Percentiles rank a stretch among this genome's conserved stretches.
Conservation (phyloP, 177 flowering plant species). For the Vitis hybrid region DNA sequence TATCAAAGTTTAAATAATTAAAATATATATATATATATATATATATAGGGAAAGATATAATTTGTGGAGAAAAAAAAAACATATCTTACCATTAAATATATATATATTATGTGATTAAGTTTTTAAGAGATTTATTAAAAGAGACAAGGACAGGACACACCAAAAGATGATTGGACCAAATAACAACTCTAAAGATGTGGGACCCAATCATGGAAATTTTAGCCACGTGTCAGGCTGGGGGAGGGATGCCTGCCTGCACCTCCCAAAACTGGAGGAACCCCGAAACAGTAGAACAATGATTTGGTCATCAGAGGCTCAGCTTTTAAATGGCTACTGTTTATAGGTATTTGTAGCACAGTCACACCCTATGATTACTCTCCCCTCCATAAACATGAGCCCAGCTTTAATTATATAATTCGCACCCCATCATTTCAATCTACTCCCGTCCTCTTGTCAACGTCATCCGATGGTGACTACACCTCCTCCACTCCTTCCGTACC, state of each 20-base stretch:
- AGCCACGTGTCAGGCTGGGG: not conserved
- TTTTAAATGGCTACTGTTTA: not conserved
- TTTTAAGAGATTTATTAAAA: not conserved
- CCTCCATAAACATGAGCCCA: not conserved
- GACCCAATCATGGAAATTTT: not conserved
- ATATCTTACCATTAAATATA: too few species aligned
- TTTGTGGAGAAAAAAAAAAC: too few species aligned
- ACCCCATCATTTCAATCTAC: slow-evolving; percentile 4
- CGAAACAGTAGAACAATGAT: not conserved
- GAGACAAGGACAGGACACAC: not conserved
- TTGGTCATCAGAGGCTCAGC: not conserved
- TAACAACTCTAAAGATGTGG: not conserved
- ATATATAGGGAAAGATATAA: too few species aligned
- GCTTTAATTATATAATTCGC: not conserved
- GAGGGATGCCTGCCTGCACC: not conserved
- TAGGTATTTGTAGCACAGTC: not conserved
- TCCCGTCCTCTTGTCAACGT: not conserved
- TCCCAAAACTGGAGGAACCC: not conserved
- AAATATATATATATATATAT: too few species aligned
- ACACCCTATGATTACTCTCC: not conserved
- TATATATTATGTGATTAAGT: not conserved
- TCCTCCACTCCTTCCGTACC: not conserved
- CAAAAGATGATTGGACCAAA: not conserved
- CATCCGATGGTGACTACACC: slow-evolving; percentile 1
- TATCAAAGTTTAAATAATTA: too few species aligned